phyloP scores from a whole-genome alignment of 1,284 basidiomycete species.

The Heterobasidion occidentale region DNA sequence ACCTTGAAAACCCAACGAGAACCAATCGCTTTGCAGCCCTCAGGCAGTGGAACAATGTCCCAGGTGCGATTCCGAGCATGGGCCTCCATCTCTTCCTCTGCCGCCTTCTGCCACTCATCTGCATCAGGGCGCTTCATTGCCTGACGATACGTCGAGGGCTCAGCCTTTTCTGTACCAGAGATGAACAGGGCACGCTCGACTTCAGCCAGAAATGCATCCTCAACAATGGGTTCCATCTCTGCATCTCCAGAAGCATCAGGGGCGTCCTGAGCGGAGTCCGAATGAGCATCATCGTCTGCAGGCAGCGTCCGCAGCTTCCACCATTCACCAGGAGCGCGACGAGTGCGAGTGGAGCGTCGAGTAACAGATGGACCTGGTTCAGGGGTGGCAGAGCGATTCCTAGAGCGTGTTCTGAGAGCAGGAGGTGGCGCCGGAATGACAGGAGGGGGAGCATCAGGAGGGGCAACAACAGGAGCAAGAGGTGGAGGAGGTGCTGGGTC shows the following conservation, averaged over 20 bases:
- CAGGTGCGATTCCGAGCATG: constrained; percentile 20
- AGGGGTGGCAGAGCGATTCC: neutral
- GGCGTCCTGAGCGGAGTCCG: no score
- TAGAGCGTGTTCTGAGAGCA: neutral
- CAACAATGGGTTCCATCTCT: neutral
- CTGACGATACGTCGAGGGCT: neutral
- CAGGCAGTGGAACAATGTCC: constrained; percentile 15
- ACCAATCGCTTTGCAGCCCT: constrained; percentile 17
- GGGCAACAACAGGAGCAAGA: neutral
- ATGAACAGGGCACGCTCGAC: no score
- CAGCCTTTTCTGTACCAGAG: neutral
- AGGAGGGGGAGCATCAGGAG: neutral
- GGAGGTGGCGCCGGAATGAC: neutral
- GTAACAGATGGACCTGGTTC: neutral
- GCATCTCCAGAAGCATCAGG: no score
- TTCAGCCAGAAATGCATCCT: neutral
- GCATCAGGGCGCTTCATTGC: neutral
- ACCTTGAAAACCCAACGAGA: constrained; percentile 24
- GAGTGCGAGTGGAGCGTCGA: no score
- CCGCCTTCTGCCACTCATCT: neutral
- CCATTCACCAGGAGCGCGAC: no score
- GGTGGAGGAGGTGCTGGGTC: neutral
- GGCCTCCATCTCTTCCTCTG: constrained; percentile 18
- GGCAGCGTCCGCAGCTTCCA: no score
- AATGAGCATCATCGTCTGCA: no score